Base-by-base conservation (phyloP, 345 rosid genomes). In the Rhodamnia argentea region DNA sequence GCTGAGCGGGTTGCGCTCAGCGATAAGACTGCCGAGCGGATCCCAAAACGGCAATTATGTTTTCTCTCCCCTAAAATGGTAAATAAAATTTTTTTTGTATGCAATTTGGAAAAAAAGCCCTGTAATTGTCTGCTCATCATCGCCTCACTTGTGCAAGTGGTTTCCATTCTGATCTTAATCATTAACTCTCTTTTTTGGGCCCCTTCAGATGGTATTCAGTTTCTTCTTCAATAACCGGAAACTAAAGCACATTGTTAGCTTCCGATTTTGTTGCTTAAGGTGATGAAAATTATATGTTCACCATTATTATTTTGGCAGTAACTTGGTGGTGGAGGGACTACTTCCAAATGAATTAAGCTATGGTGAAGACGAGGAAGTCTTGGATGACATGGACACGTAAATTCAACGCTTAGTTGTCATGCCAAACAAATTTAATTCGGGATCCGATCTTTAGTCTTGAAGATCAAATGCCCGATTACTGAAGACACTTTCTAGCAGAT, bases 171-270 rank as follows among this genome's bases (percentile, higher is more conserved):
- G 52, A 62, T 62, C 40, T 62, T 62, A 29, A 62, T 29, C 22
- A 29, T 29, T 29, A 29, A 29, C 75, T 62, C 75, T 29, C 75
- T 12, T 52, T 75, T 32, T 59, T 42, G 47, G 12, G 18, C 40
- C 85, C 59, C 75, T 87, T 53, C 95, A 96, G 99, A 90, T 96
- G 99, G 99, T 94, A 97, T 37, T 96, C 92, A 92, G 89, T 89
- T 96, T 94, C 97, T 94, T 96, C 88, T 95, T 96, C 93, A 95
- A 95, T 90, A 96, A 96, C 85, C 90, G 98, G 54, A 96, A 96
- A 89, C 94, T 90, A 87, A 95, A 95, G 94, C 96, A 98, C 18
- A 96, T 97, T 20, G 96, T 93, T 54, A 93, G 96, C 86, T 92
- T 94, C 86, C 95, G 92, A n/a, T 94, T 93, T 91, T 90, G 93